A percentile compares a stretch with the other conserved stretches of the same genome.
Evolutionary conservation across 129 eudicot species (phyloP).

Genomic region (Lonicera japonica): DNA sequence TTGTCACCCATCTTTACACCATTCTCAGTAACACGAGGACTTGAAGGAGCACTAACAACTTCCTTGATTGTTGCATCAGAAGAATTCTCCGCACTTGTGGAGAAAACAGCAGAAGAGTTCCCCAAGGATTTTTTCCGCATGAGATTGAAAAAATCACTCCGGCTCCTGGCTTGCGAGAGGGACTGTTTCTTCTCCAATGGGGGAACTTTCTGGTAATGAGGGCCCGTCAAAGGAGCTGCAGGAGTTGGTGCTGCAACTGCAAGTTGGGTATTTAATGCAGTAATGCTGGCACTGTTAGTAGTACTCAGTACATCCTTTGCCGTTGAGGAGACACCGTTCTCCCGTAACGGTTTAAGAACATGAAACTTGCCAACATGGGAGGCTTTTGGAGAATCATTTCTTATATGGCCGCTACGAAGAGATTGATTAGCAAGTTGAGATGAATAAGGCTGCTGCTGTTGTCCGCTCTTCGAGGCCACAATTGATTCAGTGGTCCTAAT

Average conservation of each 20-base stretch:
- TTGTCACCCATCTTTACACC: slow-evolving; percentile 15
- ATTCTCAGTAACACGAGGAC: slow-evolving; percentile 25
- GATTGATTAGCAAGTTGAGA: slow-evolving; percentile 37
- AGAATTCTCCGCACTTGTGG: slow-evolving; percentile 20
- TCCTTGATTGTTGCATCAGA: slow-evolving; percentile 16
- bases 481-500: slow-evolving; percentile 27
- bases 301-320: slow-evolving; percentile 33
- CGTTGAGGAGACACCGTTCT: slow-evolving; percentile 26
- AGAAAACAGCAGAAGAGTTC: slow-evolving; percentile 11
- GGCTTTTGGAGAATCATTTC: slow-evolving; percentile 35
- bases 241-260: slow-evolving; percentile 20
- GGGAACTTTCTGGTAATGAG: slow-evolving; percentile 7
- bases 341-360: slow-evolving; percentile 55
- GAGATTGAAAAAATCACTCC: slow-evolving; percentile 64
- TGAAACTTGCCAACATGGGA: slow-evolving; percentile 48
- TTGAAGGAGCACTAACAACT: slow-evolving; percentile 1
- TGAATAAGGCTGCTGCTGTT: slow-evolving; percentile 26
- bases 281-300: slow-evolving; percentile 15
- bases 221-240: slow-evolving; percentile 19
- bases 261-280: slow-evolving; percentile 31
- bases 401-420: slow-evolving; percentile 33
- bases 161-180: slow-evolving; percentile 48
- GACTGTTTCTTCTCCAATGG: slow-evolving; percentile 41
- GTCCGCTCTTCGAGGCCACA: slow-evolving; percentile 27
- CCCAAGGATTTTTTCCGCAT: slow-evolving; percentile 51